Conservation (phyloP, 305 asterid genomes). For the Coffea humblotiana region DNA sequence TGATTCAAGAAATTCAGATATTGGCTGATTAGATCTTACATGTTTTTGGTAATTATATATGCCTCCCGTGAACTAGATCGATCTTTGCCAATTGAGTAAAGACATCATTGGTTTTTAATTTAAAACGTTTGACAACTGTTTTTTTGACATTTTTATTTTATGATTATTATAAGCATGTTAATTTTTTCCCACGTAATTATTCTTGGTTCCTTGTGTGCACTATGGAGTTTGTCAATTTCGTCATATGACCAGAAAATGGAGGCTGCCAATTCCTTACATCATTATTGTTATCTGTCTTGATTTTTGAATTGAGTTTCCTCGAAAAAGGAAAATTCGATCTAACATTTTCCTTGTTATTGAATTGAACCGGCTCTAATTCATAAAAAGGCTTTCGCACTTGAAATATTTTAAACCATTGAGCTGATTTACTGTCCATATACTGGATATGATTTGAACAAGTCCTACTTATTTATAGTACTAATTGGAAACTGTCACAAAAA, state of each 20-base stretch:
- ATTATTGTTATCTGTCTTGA: neutral
- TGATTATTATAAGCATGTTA: neutral
- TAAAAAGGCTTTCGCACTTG: too few species aligned
- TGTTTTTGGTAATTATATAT: too few species aligned
- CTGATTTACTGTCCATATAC: neutral
- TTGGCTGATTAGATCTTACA: neutral
- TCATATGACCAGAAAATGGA: neutral
- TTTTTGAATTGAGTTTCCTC: neutral
- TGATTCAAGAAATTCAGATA: neutral
- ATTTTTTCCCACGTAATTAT: too few species aligned
- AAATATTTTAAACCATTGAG: too few species aligned
- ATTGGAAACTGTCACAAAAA: conserved; percentile 2
- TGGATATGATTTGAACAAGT: conserved; percentile 13
- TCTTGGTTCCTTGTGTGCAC: neutral
- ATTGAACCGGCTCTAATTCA: too few species aligned
- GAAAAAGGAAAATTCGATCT: neutral
- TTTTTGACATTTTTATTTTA: neutral
- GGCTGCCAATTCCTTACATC: neutral
- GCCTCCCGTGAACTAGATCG: neutral
- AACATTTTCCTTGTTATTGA: neutral
- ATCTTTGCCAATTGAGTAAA: neutral
- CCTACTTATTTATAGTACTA: conserved; percentile 25
- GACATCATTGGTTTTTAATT: neutral
- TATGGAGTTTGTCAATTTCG: neutral
- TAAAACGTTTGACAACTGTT: neutral